Evolutionary conservation across 2,329 filamentous ascomycete genomes (phyloP), one percentile per base, ranked within the genome.

Genomic region (Penicillium brevicompactum): DNA sequence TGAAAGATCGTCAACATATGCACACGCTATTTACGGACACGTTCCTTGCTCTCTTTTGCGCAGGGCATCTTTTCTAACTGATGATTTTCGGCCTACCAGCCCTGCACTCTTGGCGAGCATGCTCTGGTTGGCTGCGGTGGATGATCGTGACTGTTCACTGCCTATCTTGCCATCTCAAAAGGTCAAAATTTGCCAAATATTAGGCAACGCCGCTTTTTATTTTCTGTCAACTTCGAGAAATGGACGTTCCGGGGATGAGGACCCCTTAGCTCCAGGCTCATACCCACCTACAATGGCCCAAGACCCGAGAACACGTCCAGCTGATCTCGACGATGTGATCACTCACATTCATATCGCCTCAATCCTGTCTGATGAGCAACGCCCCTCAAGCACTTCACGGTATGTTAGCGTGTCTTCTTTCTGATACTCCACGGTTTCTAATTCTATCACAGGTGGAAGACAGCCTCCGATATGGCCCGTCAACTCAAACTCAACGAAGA

Each of bases 101-200:
- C 92, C 92, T 41, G 91, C 92, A 3, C 79, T 97, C 43, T 80
- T 97, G 27, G 90, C 92, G 34, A 96, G 91, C 74, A 96, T 97
- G 85, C 83, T 97, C n/a, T 97, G 92, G 92, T 90, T 95, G 44
- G 91, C 91, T 31, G 92, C 92, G 14, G 87, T 96, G 71, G 96
- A 92, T 16, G 94, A 91, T 74, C 91, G 96, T 69, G 90, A 91
- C 11, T 85, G 91, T 41, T 91, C 92, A 67, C 74, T 96, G 58
- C 91, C 91, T n/a, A 90, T 89, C 49, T 86, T 89, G 31, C 90
- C 91, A 2, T 90, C 90, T 13, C 89, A 91, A 18, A 83, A 92
- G 48, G 88, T 88, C 56, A 90, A 90, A 69, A 88, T 93, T 50
- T 96, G 92, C 73, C 91, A 96, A 73, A 92, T 90, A 74, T 79